Evolutionary conservation across 1,284 basidiomycete genomes (phyloP).

Genomic region (Leccinum olivaceoglutinosum): DNA sequence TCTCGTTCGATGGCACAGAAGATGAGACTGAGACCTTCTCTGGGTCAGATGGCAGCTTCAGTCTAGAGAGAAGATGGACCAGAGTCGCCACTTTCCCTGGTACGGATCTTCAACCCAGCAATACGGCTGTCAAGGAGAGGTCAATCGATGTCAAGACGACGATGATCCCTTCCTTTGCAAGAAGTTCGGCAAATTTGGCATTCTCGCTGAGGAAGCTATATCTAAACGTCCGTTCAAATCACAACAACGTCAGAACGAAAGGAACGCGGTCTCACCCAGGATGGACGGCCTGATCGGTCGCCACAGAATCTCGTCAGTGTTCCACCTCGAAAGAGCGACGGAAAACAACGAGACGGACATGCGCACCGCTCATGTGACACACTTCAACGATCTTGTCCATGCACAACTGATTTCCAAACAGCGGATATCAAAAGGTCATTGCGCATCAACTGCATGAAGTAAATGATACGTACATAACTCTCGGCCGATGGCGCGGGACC

Average conservation of each 20-base stretch:
- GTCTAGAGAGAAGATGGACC: conserved; percentile 31
- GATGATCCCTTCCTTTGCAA: conserved; percentile 79
- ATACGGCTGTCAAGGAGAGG: conserved; percentile 34
- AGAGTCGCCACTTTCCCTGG: conserved; percentile 37
- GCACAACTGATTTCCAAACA: conserved; percentile 48
- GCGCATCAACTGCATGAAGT: not conserved
- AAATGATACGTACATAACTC: conserved; percentile 69
- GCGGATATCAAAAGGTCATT: conserved; percentile 5
- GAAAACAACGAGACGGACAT: conserved; percentile 44
- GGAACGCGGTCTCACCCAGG: conserved; percentile 51
- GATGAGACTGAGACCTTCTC: conserved; percentile 61
- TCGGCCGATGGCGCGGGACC: conserved; percentile 85
- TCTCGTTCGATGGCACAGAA: conserved; percentile 65
- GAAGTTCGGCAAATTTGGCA: conserved; percentile 79
- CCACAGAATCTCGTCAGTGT: conserved; percentile 8
- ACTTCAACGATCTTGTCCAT: conserved; percentile 88
- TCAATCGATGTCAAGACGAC: not conserved
- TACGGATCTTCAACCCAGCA: conserved; percentile 46
- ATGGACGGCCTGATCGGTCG: conserved; percentile 61
- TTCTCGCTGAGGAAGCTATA: conserved; percentile 95
- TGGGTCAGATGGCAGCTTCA: conserved; percentile 53
- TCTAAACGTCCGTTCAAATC: conserved; percentile 31
- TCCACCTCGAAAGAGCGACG: not conserved
- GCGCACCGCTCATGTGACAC: conserved; percentile 75
- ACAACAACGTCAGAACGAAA: conserved; percentile 2